These are phyloP conservation scores for Cordyceps tenuipes DNA, from an alignment of 2,329 filamentous ascomycete genomes.

Conservation along the genomic window DNA sequence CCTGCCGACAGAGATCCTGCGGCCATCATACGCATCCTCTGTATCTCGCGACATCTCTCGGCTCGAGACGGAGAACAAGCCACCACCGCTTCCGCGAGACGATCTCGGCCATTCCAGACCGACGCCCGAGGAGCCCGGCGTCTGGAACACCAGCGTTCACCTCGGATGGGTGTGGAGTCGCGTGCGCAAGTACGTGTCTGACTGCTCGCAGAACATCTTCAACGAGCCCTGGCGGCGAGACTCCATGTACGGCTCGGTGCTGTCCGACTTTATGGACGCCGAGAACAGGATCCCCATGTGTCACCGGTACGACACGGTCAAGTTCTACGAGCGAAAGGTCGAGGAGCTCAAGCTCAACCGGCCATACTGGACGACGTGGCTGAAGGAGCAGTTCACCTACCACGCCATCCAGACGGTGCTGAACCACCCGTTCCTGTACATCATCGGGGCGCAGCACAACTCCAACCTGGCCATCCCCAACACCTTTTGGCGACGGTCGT, in stretches of 20 bases:
- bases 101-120: slow-evolving; percentile 31
- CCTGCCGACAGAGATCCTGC: slow-evolving; percentile 32
- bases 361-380: slow-evolving; percentile 43
- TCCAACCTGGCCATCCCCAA: slow-evolving; percentile 44
- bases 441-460: slow-evolving; percentile 43
- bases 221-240: slow-evolving; percentile 44
- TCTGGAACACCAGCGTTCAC: slow-evolving; percentile 42
- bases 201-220: slow-evolving; percentile 38
- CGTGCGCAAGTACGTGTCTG: slow-evolving; percentile 36
- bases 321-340: slow-evolving; percentile 40
- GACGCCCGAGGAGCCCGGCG: slow-evolving; percentile 32
- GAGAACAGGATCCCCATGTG: slow-evolving; percentile 41
- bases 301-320: slow-evolving; percentile 44
- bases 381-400: slow-evolving; percentile 46
- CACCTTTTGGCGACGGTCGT: slow-evolving; percentile 44
- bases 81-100: slow-evolving; percentile 36
- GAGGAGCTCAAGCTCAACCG: slow-evolving; percentile 36
- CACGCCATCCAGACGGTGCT: slow-evolving; percentile 42
- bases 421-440: slow-evolving; percentile 47
- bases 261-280: slow-evolving; percentile 43
- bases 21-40: slow-evolving; percentile 23
- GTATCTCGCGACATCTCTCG: slow-evolving; percentile 17
- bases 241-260: slow-evolving; percentile 41
- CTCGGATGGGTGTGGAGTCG: slow-evolving; percentile 45
- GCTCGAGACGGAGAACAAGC: slow-evolving; percentile 23